phyloP scores from a whole-genome alignment of 495 filamentous ascomycete species.

The Astrocystis sublimbata region DNA sequence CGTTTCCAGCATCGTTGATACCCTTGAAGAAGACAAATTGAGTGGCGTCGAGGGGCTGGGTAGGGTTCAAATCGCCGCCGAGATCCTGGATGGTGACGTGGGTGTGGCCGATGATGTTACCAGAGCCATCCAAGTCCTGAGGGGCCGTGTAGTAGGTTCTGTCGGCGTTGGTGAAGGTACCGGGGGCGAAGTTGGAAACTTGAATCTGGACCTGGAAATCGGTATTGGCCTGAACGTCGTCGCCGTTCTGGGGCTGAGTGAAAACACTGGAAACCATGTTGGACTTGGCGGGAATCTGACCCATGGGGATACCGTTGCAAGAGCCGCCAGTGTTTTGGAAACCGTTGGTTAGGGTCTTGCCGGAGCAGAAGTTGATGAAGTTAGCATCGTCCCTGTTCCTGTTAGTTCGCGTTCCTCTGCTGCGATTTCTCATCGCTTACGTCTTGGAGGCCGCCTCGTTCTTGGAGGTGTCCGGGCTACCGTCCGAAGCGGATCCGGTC shows the following conservation, averaged over 20 bases:
- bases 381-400: conserved; percentile 51
- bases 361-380: conserved; percentile 70
- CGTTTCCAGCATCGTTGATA: conserved; percentile 70
- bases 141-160: conserved; percentile 71
- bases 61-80: conserved; percentile 52
- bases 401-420: conserved; percentile 15
- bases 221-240: conserved; percentile 47
- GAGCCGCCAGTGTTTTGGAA: conserved; percentile 63
- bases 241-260: conserved; percentile 51
- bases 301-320: conserved; percentile 74
- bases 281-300: conserved; percentile 62
- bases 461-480: conserved; percentile 36
- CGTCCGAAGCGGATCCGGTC: conserved; percentile 46
- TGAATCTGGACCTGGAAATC: conserved; percentile 63
- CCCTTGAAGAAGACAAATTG: conserved; percentile 75
- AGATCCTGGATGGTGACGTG: conserved; percentile 70
- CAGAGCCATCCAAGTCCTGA: conserved; percentile 55
- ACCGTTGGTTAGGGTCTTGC: conserved; percentile 70
- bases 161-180: conserved; percentile 65
- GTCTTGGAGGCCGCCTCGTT: conserved; percentile 58
- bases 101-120: conserved; percentile 66
- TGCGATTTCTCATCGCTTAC: conserved; percentile 38
- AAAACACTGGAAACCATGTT: conserved; percentile 72
- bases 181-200: conserved; percentile 60
- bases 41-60: conserved; percentile 54